Conservation (phyloP, 306 rosid genomes). For the Neltuma alba region DNA sequence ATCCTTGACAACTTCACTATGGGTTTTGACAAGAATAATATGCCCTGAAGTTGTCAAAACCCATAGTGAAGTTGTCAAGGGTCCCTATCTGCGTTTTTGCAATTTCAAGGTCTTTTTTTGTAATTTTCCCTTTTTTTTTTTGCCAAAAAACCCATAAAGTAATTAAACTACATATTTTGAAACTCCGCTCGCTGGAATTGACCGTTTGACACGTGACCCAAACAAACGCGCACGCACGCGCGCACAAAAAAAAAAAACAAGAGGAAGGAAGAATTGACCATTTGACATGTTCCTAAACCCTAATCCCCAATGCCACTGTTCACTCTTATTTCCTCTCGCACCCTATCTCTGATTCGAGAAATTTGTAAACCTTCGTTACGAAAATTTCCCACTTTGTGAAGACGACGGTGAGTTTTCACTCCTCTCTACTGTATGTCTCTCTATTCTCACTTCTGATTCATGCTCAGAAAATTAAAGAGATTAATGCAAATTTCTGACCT, state of each 20-base stretch:
- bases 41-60: no score
- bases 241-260: no score
- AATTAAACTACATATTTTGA: no score
- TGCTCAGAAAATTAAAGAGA: not conserved
- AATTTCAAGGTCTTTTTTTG: no score
- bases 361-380: not conserved
- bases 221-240: no score
- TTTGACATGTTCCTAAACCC: not conserved
- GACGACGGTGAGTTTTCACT: constrained; percentile 8
- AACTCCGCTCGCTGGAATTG: not conserved
- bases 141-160: no score
- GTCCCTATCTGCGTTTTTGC: no score
- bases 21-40: no score
- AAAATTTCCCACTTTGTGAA: not conserved
- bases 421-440: not conserved
- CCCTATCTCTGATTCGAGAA: not conserved
- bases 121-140: no score
- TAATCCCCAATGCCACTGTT: not conserved
- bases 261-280: not conserved
- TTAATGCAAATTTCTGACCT: not conserved
- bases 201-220: not conserved
- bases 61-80: no score
- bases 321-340: not conserved
- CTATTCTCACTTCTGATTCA: not conserved
- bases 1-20: no score